Base-by-base conservation (phyloP, 805 yeast species). In the Kodamaea kaohsiungensis region DNA sequence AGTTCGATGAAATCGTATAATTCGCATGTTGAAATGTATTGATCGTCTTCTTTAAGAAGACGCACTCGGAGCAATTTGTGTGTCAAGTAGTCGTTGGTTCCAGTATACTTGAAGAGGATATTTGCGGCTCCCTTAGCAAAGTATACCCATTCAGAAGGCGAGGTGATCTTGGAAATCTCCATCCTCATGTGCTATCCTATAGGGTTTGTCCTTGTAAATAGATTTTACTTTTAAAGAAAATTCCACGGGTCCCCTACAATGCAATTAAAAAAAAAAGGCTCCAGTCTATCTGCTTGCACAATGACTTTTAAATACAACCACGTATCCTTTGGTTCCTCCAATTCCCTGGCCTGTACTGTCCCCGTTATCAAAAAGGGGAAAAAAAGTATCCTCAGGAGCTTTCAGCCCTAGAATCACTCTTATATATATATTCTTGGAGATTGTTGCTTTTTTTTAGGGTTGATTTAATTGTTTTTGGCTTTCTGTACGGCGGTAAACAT, bases 41-140 rank as follows among this genome's bases (percentile, higher is more conserved):
- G 65, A 65, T 70, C 64, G 65, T 65, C 61, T 59, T 67, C 57
- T 66, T 73, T 69, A 10, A 66, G 61, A n/a, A 71, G 58, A 19
- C 72, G 63, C 57, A 63, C 61, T 19, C 86, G 63, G 19, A 81
- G 58, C 9, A 79, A 71, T 54, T 75, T 76, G 16, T 68, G 71
- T 22, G 58, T 51, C 8, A 77, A 65, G 13, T 59, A 58, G n/a
- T 65, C 67, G 48, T 68, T 65, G 13, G 49, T 40, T 0, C 83
- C 84, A 1, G 52, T 59, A 57, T 79, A 79, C 46, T 63, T 62
- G 59, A 77, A 78, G 4, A 81, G 69, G 1, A 76, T 74, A 55
- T 81, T 81, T 40, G 86, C 85, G 18, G 74, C 69, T 0, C 86
- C 86, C 40, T 72, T 73, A 13, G 76, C 78, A 45, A 76, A 65